These are phyloP conservation scores for Wilcoxina mikolae DNA, from an alignment of 495 filamentous ascomycete genomes.

Conservation along the genomic window DNA sequence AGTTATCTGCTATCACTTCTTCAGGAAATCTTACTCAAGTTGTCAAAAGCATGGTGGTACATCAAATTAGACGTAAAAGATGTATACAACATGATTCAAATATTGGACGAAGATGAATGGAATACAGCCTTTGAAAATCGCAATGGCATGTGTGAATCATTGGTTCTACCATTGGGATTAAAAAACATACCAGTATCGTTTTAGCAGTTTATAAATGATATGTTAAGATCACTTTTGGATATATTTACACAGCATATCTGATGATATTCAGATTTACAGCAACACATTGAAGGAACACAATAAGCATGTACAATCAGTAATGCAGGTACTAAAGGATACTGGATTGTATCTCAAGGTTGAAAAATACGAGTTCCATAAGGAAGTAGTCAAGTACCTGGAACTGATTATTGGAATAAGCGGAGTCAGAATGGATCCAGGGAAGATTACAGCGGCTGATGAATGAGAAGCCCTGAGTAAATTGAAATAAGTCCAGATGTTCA, in stretches of 20 bases:
- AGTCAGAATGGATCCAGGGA: slow-evolving; percentile 25
- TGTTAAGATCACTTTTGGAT: slow-evolving; percentile 1
- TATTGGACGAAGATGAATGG: slow-evolving; percentile 15
- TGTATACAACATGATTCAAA: slow-evolving; percentile 8
- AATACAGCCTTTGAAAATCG: slow-evolving; percentile 18
- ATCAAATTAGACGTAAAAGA: slow-evolving; percentile 4
- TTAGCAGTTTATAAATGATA: slow-evolving; percentile 7
- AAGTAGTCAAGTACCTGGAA: slow-evolving; percentile 10
- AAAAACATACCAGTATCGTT: slow-evolving; percentile 11
- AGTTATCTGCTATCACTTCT: slow-evolving; percentile 10
- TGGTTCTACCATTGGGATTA: slow-evolving; percentile 21
- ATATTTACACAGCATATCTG: slow-evolving; percentile 21
- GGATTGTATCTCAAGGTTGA: slow-evolving; percentile 25
- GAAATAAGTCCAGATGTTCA: slow-evolving; percentile 18
- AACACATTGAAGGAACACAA: slow-evolving; percentile 18
- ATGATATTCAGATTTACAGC: slow-evolving; percentile 26
- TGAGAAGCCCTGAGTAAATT: slow-evolving; percentile 11
- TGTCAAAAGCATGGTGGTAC: slow-evolving; percentile 9
- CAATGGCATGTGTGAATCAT: slow-evolving; percentile 7
- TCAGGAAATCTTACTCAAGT: slow-evolving; percentile 2
- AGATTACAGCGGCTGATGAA: slow-evolving; percentile 5
- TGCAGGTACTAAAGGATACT: slow-evolving; percentile 2
- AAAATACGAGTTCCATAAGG: slow-evolving; percentile 22
- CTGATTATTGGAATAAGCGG: slow-evolving; percentile 16
- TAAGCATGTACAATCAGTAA: slow-evolving; percentile 5